Percentiles rank a stretch among this genome's conserved stretches.
phyloP scores from a whole-genome alignment of 306 rosid genomes.

The Phaseolus lunatus region DNA sequence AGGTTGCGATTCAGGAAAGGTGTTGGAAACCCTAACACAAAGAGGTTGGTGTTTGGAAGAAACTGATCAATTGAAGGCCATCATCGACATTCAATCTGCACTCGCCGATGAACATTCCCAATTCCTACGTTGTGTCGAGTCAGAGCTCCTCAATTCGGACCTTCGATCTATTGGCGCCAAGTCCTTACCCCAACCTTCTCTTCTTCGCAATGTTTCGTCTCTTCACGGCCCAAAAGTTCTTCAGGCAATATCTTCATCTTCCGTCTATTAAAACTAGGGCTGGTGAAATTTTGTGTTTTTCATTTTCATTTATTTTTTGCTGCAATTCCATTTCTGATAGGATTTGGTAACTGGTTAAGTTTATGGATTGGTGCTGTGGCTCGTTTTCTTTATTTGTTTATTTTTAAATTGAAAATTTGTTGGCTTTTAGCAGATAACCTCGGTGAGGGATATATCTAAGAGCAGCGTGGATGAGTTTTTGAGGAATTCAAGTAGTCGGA shows the following conservation, averaged over 20 bases:
- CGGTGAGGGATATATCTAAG: conserved; percentile 73
- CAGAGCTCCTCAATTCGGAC: conserved; percentile 78
- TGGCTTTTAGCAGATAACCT: conserved; percentile 63
- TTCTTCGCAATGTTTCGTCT: conserved; percentile 63
- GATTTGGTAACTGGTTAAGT: not conserved
- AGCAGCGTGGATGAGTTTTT: conserved; percentile 61
- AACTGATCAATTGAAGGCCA: conserved; percentile 56
- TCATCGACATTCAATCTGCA: conserved; percentile 58
- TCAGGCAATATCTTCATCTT: conserved; percentile 55
- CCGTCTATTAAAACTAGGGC: too few relatives aligned
- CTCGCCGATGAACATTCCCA: conserved; percentile 57
- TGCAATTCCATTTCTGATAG: not conserved
- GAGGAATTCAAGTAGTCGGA: conserved; percentile 52
- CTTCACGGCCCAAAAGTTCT: conserved; percentile 79
- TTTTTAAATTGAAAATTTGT: not conserved
- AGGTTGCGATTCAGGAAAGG: not conserved
- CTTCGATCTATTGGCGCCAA: conserved; percentile 68
- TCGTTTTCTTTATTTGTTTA: not conserved
- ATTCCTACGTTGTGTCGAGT: conserved; percentile 57
- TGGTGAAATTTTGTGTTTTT: not conserved
- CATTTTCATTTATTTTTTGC: not conserved
- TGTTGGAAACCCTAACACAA: conserved; percentile 57
- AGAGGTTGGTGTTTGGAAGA: conserved; percentile 79
- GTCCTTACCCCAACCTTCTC: conserved; percentile 69
- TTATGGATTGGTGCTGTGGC: conserved; percentile 9